phyloP scores from a whole-genome alignment of 257 asterid species.

The Solanum etuberosum region DNA sequence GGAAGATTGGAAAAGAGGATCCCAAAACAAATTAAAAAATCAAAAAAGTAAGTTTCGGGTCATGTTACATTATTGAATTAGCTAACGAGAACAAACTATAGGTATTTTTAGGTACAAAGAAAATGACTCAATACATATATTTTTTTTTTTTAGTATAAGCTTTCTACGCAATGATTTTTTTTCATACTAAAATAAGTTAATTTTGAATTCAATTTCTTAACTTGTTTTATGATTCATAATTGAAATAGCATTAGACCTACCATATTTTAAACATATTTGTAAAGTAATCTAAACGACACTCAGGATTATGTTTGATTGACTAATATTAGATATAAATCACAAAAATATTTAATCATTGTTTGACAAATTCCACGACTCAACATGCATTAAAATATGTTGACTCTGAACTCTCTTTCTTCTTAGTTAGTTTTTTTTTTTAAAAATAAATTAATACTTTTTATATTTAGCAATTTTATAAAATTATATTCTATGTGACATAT shows the following conservation, averaged over 20 bases:
- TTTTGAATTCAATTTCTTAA: background rate
- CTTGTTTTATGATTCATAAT: background rate
- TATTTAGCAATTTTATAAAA: background rate
- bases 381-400: background rate
- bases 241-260: background rate
- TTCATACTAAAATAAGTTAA: background rate
- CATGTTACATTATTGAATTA: background rate
- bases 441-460: background rate
- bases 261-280: background rate
- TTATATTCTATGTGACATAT: background rate
- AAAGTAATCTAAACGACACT: background rate
- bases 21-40: background rate
- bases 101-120: background rate
- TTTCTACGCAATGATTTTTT: background rate
- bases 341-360: background rate
- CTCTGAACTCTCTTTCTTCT: background rate
- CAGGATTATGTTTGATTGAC: background rate
- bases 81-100: background rate
- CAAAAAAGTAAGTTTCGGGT: background rate
- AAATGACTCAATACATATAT: background rate
- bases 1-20: background rate
- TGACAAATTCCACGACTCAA: background rate
- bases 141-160: background rate
- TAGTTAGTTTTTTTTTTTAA: background rate
- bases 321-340: background rate